Conservation (phyloP, 345 rosid species). For the Murraya paniculata region DNA sequence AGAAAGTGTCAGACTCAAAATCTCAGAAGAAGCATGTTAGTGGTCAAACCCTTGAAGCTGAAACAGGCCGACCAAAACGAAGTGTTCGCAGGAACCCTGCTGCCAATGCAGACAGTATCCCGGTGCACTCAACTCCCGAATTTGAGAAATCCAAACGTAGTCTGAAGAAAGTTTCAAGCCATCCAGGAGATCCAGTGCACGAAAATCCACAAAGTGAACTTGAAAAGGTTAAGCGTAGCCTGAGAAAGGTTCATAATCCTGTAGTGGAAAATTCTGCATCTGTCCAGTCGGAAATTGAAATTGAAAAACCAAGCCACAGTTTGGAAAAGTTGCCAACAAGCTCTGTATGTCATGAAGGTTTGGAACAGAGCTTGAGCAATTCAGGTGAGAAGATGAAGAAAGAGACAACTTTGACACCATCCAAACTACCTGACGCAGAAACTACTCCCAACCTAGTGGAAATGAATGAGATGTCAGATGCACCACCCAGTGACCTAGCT, state of each 20-base stretch:
- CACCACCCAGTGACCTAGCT: conserved; percentile 29
- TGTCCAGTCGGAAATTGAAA: conserved; percentile 49
- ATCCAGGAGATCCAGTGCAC: conserved; percentile 49
- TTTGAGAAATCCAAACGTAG: conserved; percentile 70
- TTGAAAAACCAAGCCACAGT: conserved; percentile 49
- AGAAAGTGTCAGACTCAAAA: conserved; percentile 40
- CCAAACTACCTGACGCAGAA: conserved; percentile 31
- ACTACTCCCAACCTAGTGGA: conserved; percentile 34
- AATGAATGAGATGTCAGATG: conserved; percentile 36
- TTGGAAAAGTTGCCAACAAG: conserved; percentile 43
- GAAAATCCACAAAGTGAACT: conserved; percentile 84
- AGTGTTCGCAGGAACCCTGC: conserved; percentile 61
- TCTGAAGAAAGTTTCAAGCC: conserved; percentile 53
- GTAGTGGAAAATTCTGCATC: conserved; percentile 53
- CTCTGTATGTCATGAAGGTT: conserved; percentile 28
- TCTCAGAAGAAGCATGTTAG: conserved; percentile 45
- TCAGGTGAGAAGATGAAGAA: conserved; percentile 24
- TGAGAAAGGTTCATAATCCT: conserved; percentile 87
- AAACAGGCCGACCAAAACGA: conserved; percentile 58
- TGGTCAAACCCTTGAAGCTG: conserved; percentile 49
- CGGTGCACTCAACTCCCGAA: conserved; percentile 48
- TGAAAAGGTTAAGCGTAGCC: conserved; percentile 84
- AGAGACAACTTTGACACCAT: conserved; percentile 20
- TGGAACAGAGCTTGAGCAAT: conserved; percentile 28
- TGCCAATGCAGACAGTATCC: conserved; percentile 41